Base-by-base conservation (phyloP, 371 early-diverging fungal genomes). In the Mucor ambiguus region DNA sequence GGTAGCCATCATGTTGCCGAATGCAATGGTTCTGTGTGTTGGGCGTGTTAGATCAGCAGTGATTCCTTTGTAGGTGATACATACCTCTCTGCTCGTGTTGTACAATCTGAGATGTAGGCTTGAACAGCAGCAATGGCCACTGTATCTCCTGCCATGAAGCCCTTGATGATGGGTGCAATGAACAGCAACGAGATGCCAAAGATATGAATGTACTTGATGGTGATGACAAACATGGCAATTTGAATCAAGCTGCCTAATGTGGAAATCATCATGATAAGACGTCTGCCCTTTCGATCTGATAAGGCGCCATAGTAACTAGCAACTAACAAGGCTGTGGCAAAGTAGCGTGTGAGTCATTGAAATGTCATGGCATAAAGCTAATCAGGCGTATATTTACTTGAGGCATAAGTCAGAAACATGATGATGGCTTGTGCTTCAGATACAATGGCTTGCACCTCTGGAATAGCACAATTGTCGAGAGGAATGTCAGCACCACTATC, bases 41-140 rank as follows among this genome's bases (percentile, higher is more conserved):
- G 5, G 2, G 30, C 30, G 30, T 30, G 9, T 33, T 4, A 8
- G 33, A 33, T 33, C 33, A 33, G 9, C 1, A 33, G 33, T 4
- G 33, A 33, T 33, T 33, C 8, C 9, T 9, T 33, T 33, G 33
- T 33, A 33, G 8, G 30, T 35, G 44, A 55, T 61, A 58, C 58
- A 70, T 76, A 76, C 72, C 48, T 63, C 24, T 30, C 20, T 32
- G 32, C 58, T 26, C 10, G 60, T 5, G 18, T 22, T 18, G 80
- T 83, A 26, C 70, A 75, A 63, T 83, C 83, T 3, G 80, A 70
- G 12, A 83, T 71, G 46, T 83, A 83, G 1, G 77, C 77, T 52
- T 80, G 75, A 6, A 75, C 64, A 14, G 78, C 66, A 8, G 75
- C 73, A 60, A 78, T 70, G 5, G 77, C 28, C 10, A 71, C 67